phyloP scores from a whole-genome alignment of 148 eudicot genomes.

The Mesembryanthemum crystallinum region DNA sequence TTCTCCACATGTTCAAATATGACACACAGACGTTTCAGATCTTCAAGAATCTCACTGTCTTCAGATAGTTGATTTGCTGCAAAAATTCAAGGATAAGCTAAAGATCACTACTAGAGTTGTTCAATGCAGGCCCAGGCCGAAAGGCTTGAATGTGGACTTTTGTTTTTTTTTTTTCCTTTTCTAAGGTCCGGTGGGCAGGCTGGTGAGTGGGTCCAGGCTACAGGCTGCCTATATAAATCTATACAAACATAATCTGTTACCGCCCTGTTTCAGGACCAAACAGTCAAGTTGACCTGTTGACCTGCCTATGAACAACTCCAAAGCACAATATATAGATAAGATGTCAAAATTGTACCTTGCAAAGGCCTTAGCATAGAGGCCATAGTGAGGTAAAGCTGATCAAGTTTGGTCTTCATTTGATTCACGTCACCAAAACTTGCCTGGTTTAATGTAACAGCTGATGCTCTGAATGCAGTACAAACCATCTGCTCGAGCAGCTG shows the following conservation, averaged over 20 bases:
- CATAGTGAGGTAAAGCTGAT: conserved; percentile 68
- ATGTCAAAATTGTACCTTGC: conserved; percentile 48
- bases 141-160: too few relatives aligned
- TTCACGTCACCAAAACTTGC: conserved; percentile 62
- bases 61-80: conserved; percentile 53
- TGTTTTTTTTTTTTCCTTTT: too few relatives aligned
- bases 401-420: conserved; percentile 64
- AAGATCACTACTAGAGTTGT: too few relatives aligned
- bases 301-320: too few relatives aligned
- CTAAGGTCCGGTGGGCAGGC: too few relatives aligned
- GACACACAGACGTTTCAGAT: conserved; percentile 57
- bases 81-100: conserved; percentile 5
- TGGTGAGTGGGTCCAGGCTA: too few relatives aligned
- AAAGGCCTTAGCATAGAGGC: conserved; percentile 60
- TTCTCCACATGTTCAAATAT: conserved; percentile 68
- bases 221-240: too few relatives aligned
- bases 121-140: too few relatives aligned
- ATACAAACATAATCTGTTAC: too few relatives aligned
- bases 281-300: too few relatives aligned
- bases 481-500: conserved; percentile 95
- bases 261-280: too few relatives aligned
- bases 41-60: conserved; percentile 53
- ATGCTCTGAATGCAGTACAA: conserved; percentile 77
- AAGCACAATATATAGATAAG: conserved; percentile 1
- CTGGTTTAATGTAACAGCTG: conserved; percentile 73